phyloP scores from a whole-genome alignment of 495 filamentous ascomycete genomes.

The Hypoxylon fragiforme region DNA sequence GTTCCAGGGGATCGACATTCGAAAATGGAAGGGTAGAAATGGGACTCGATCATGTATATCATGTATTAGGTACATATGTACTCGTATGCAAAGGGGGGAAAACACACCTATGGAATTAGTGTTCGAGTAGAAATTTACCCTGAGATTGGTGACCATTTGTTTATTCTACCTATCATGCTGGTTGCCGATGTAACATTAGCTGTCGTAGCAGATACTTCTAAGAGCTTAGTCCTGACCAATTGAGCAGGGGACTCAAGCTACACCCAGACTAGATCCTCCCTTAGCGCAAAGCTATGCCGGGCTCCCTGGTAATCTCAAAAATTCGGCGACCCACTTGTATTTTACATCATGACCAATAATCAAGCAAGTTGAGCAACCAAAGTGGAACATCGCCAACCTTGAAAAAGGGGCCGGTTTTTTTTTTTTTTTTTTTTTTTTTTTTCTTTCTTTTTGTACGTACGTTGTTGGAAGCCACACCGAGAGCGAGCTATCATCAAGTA shows the following conservation, averaged over 20 bases:
- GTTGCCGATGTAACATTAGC: constrained; percentile 1
- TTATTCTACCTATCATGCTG: constrained; percentile 2
- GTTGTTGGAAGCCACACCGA: constrained; percentile 16
- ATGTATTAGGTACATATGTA: neutral
- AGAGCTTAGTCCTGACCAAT: neutral
- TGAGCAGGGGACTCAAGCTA: constrained; percentile 15
- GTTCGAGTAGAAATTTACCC: neutral
- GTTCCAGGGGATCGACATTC: constrained; percentile 24
- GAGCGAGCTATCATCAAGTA: constrained; percentile 16
- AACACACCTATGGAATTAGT: too few species aligned
- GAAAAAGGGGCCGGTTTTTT: constrained; percentile 19
- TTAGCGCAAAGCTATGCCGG: constrained; percentile 9
- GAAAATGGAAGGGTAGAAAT: neutral
- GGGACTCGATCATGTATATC: constrained; percentile 13
- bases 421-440: too few species aligned
- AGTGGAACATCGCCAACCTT: constrained; percentile 9
- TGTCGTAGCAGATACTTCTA: constrained; percentile 14
- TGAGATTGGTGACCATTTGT: constrained; percentile 1
- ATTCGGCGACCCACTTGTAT: constrained; percentile 22
- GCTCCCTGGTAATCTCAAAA: constrained; percentile 26
- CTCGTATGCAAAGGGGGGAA: too few species aligned
- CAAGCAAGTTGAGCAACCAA: neutral
- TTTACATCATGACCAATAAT: constrained; percentile 19
- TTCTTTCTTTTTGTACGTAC: neutral
- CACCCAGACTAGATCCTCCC: constrained; percentile 19